phyloP scores from a whole-genome alignment of 140 eudicot genomes.

The Erigeron philadelphicus region DNA sequence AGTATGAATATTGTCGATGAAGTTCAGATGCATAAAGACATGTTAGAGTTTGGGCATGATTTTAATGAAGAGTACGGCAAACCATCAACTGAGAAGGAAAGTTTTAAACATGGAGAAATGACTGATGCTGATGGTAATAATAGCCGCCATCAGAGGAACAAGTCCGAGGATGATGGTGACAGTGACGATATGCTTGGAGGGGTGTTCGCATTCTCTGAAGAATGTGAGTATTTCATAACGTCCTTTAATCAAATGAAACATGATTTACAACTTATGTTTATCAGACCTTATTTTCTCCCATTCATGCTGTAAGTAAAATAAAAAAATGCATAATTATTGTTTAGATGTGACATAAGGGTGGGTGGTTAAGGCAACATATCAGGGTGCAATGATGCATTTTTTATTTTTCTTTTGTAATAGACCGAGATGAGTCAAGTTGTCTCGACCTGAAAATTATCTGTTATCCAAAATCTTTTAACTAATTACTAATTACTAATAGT shows the following conservation, averaged over 20 bases:
- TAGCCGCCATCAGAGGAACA: constrained; percentile 40
- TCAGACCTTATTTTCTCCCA: neutral
- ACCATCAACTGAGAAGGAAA: constrained; percentile 32
- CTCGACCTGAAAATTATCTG: too few relatives aligned
- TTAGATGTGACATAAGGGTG: too few relatives aligned
- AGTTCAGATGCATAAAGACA: constrained; percentile 41
- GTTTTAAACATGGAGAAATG: constrained; percentile 33
- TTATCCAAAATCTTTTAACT: too few relatives aligned
- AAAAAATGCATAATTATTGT: neutral
- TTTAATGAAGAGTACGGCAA: constrained; percentile 65
- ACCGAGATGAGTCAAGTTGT: too few relatives aligned
- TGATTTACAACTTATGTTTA: neutral
- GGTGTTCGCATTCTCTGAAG: constrained; percentile 80
- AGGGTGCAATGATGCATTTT: too few relatives aligned
- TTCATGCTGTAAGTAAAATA: neutral
- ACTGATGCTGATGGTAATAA: constrained; percentile 40
- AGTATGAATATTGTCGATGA: constrained; percentile 55
- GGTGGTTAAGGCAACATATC: too few relatives aligned
- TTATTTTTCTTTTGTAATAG: too few relatives aligned
- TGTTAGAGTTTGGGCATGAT: constrained; percentile 48
- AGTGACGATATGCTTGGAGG: constrained; percentile 79
- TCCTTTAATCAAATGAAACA: neutral
- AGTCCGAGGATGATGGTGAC: constrained; percentile 67
- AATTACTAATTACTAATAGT: too few relatives aligned
- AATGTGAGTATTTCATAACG: constrained; percentile 45